Conservation (phyloP, 306 rosid species). For the Canavalia gladiata region DNA sequence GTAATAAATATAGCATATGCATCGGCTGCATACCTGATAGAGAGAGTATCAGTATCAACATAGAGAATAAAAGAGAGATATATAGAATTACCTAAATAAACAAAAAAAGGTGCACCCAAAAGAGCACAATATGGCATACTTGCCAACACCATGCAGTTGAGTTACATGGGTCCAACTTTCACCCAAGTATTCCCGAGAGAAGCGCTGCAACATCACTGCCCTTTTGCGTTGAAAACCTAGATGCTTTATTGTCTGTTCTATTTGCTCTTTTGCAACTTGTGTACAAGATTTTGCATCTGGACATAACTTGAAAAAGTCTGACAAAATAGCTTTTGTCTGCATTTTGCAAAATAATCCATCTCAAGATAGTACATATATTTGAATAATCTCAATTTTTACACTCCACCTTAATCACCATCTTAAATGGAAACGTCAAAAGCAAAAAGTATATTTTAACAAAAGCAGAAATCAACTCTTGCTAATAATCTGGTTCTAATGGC, state of each 20-base stretch:
- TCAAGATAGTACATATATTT: not conserved
- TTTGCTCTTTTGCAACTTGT: conserved; percentile 54
- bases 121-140: conserved; percentile 48
- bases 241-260: conserved; percentile 55
- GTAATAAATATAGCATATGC: conserved; percentile 73
- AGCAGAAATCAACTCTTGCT: not conserved
- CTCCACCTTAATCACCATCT: not conserved
- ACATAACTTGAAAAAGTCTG: conserved; percentile 66
- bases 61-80: too few relatives aligned
- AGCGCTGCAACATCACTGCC: conserved; percentile 58
- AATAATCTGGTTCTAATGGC: not conserved
- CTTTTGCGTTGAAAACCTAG: conserved; percentile 71
- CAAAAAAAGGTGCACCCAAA: not conserved
- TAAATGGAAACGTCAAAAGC: not conserved
- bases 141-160: conserved; percentile 80
- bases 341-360: conserved; percentile 38
- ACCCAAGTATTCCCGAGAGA: conserved; percentile 68
- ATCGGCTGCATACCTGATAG: conserved; percentile 73
- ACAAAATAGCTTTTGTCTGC: conserved; percentile 57
- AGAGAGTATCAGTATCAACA: not conserved
- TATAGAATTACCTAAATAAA: not conserved
- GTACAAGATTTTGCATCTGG: conserved; percentile 71
- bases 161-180: conserved; percentile 81
- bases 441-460: not conserved
- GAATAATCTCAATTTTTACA: not conserved